These are phyloP conservation scores for Chlorella sp. DNA, from an alignment of 139 green algal species.

Conservation along the genomic window DNA sequence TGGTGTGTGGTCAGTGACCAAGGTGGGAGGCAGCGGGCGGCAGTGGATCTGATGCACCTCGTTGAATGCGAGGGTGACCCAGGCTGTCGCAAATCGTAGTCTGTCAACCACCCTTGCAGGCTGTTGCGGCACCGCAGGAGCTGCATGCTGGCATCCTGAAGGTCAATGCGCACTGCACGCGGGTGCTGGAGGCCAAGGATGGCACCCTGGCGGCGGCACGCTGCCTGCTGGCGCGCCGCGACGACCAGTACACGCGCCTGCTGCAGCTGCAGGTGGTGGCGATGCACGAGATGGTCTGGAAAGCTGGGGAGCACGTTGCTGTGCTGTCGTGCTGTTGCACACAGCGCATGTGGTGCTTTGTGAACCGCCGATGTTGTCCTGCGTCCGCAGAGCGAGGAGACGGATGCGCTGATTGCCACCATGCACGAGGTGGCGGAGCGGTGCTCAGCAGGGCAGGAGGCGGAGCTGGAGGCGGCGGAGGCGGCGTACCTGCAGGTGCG, in stretches of 20 bases:
- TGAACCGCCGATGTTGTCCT: no score
- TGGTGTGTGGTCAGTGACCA: no score
- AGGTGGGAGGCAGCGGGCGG: no score
- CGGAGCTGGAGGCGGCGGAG: constrained; percentile 30
- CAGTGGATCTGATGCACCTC: no score
- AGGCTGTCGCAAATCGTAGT: no score
- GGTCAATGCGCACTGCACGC: constrained; percentile 6
- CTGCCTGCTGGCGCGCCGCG: neutral
- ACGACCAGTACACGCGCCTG: constrained; percentile 21
- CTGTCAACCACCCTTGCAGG: no score
- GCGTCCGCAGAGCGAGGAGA: constrained; percentile 13
- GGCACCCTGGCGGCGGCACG: neutral
- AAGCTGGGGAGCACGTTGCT: no score
- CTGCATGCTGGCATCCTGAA: neutral
- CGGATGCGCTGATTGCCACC: constrained; percentile 7
- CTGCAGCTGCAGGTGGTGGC: constrained; percentile 22
- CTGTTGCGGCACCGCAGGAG: neutral
- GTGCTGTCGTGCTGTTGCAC: no score
- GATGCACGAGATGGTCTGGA: no score
- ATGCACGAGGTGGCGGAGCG: neutral
- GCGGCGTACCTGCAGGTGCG: constrained; percentile 33
- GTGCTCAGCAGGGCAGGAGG: constrained; percentile 3
- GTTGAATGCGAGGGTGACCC: no score
- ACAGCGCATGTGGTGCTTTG: no score
- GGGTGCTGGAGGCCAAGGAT: constrained; percentile 30